Conservation (phyloP, 2,329 filamentous ascomycete species). For the Teratosphaeria pseudoeucalypti region DNA sequence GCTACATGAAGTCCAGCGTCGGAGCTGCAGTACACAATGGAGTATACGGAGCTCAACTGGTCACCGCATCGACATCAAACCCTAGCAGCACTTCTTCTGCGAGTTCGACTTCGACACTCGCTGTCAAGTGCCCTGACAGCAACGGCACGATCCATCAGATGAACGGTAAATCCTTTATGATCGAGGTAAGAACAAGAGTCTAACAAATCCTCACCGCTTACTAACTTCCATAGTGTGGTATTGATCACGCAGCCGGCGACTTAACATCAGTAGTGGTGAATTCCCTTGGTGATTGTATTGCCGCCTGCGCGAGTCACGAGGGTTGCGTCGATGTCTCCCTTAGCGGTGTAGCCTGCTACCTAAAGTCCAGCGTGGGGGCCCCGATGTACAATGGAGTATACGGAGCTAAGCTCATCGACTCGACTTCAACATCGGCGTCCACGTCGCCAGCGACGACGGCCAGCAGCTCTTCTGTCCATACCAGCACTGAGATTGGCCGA, state of each 20-base stretch:
- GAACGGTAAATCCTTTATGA: not conserved
- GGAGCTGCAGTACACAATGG: too few relatives aligned
- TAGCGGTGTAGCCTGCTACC: slow-evolving; percentile 20
- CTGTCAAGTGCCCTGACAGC: not conserved
- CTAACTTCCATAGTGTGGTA: slow-evolving; percentile 8
- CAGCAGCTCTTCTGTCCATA: slow-evolving; percentile 6
- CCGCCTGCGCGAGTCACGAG: slow-evolving; percentile 13
- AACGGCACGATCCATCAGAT: not conserved
- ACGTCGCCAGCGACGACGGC: not conserved
- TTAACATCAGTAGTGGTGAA: slow-evolving; percentile 10
- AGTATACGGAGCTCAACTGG: not conserved
- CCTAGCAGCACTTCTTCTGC: not conserved
- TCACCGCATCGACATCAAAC: too few relatives aligned
- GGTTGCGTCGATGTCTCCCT: slow-evolving; percentile 22
- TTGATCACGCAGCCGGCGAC: slow-evolving; percentile 19
- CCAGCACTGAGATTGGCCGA: not conserved
- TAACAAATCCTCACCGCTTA: not conserved
- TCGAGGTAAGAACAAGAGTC: not conserved
- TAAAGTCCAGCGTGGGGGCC: slow-evolving; percentile 20
- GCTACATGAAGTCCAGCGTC: not conserved
- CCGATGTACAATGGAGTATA: slow-evolving; percentile 12
- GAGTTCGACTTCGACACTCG: not conserved
- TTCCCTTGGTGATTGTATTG: slow-evolving; percentile 17
- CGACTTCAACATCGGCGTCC: not conserved
- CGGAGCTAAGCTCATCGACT: slow-evolving; percentile 19